A percentile compares a stretch with the other conserved stretches of the same genome.
Evolutionary conservation across 352 stramenopile genomes (phyloP).

Genomic region (Lagenidium sp.): DNA sequence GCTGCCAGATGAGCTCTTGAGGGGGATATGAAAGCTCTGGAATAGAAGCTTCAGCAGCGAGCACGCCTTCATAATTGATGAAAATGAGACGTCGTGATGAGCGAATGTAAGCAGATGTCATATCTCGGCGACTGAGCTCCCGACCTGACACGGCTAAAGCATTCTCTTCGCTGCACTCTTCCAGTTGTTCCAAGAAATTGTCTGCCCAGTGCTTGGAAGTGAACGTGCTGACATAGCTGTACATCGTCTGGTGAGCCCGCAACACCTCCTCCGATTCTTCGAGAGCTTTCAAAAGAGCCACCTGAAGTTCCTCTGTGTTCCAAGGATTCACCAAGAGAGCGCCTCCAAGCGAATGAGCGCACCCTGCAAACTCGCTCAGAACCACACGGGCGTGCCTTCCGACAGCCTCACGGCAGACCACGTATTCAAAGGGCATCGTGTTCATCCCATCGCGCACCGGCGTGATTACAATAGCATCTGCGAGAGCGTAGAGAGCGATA

Average conservation of each 20-base stretch:
- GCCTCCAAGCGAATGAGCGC: slow-evolving; percentile 77
- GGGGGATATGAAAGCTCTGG: slow-evolving; percentile 81
- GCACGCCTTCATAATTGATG: slow-evolving; percentile 87
- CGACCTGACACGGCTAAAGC: slow-evolving; percentile 49
- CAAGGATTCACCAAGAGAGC: slow-evolving; percentile 84
- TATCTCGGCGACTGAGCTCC: slow-evolving; percentile 75
- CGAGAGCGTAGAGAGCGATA: slow-evolving; percentile 83
- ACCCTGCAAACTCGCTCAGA: slow-evolving; percentile 88
- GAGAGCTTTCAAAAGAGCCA: slow-evolving; percentile 39
- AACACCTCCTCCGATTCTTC: slow-evolving; percentile 59
- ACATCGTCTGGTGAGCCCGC: slow-evolving; percentile 74
- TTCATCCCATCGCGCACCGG: slow-evolving; percentile 89
- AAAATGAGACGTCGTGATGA: slow-evolving; percentile 69
- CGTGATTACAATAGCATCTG: slow-evolving; percentile 77
- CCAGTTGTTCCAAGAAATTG: slow-evolving; percentile 72
- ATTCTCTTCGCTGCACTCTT: slow-evolving; percentile 74
- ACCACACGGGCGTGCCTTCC: slow-evolving; percentile 74
- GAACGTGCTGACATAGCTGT: slow-evolving; percentile 74
- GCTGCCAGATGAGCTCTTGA: slow-evolving; percentile 74
- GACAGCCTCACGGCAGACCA: slow-evolving; percentile 74
- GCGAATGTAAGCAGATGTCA: slow-evolving; percentile 74
- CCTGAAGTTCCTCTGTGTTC: slow-evolving; percentile 71
- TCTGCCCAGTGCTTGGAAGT: slow-evolving; percentile 67
- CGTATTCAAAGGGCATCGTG: slow-evolving; percentile 86
- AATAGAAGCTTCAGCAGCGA: slow-evolving; percentile 75